Evolutionary conservation across 345 rosid species (phyloP), one percentile per base, ranked within the genome.

Genomic region (Citrus cavaleriei): DNA sequence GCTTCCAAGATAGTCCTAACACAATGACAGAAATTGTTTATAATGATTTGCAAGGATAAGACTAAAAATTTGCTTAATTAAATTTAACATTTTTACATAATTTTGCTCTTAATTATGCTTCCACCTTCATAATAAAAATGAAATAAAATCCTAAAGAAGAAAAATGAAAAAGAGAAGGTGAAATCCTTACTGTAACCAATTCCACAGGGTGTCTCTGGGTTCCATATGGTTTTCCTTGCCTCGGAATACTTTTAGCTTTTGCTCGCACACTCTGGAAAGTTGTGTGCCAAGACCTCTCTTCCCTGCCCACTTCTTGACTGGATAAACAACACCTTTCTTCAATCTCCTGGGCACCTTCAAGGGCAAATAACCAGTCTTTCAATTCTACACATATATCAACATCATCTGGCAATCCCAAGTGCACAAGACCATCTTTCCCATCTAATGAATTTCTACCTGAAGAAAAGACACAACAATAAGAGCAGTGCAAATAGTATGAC

Each of bases 331-430:
- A 83, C 79, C 86, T 84, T 79, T 92, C 95, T 27, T 88, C 88
- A 82, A 88, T 84, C 71, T 93, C 97, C 60, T 89, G 89, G 55
- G 88, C 91, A 65, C 98, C 97, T 87, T 94, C 98, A 73, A 96
- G 90, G 75, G 99, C 95, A 92, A 96, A 96, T 78, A 96, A 81
- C 99, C 99, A 96, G 83, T 96, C 95, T 84, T 84, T 92, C 80
- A 96, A 87, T 81, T 93, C 98, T 66, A 94, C 51, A 35, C 88
- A 85, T 68, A 92, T 89, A 82, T 94, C 98, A 78, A 93, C 92
- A 75, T 96, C 95, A 88, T 93, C 95, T 34, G 99, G 98, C 76
- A 85, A 87, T 72, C 90, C 90, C 76, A 94, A 82, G 65, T 85
- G 91, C 78, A 88, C 71, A 76, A 90, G 74, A 77, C 79, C 85